Conservation (phyloP, 2,329 filamentous ascomycete species). For the Westerdykella aurantiaca region DNA sequence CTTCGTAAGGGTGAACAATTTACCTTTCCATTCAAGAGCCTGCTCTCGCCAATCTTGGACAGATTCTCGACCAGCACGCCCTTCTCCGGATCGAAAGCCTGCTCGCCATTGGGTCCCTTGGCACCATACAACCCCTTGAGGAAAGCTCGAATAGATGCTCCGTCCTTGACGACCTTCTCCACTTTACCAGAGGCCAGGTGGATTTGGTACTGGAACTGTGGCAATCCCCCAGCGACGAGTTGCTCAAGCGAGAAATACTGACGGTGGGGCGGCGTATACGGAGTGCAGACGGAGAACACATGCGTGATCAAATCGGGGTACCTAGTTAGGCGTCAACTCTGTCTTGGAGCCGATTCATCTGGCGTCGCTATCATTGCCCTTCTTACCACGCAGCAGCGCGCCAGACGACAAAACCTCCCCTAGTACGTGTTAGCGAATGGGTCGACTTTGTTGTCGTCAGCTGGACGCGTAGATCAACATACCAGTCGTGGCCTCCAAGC, state of each 20-base stretch:
- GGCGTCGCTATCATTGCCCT: background rate
- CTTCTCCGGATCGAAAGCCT: constrained; percentile 52
- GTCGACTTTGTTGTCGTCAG: background rate
- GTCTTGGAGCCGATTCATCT: background rate
- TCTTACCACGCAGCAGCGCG: constrained; percentile 59
- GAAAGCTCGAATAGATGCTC: constrained; percentile 62
- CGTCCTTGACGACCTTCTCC: constrained; percentile 44
- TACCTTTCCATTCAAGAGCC: constrained; percentile 58
- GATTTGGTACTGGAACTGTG: constrained; percentile 78
- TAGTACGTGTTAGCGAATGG: constrained; percentile 15
- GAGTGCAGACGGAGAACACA: constrained; percentile 76
- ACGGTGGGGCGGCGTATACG: constrained; percentile 55
- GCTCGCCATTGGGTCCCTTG: constrained; percentile 49
- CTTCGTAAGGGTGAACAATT: constrained; percentile 11
- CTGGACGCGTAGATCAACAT: constrained; percentile 1
- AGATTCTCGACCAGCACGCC: constrained; percentile 63
- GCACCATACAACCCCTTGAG: constrained; percentile 68
- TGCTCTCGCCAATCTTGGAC: constrained; percentile 50
- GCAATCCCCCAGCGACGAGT: constrained; percentile 53
- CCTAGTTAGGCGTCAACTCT: constrained; percentile 12
- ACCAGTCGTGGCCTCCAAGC: constrained; percentile 86
- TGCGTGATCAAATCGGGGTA: constrained; percentile 66
- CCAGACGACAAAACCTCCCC: constrained; percentile 74
- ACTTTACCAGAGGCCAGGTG: constrained; percentile 64
- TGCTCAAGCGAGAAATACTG: constrained; percentile 54